phyloP scores from a whole-genome alignment of 2,329 filamentous ascomycete genomes.

The Coleophoma cylindrospora region DNA sequence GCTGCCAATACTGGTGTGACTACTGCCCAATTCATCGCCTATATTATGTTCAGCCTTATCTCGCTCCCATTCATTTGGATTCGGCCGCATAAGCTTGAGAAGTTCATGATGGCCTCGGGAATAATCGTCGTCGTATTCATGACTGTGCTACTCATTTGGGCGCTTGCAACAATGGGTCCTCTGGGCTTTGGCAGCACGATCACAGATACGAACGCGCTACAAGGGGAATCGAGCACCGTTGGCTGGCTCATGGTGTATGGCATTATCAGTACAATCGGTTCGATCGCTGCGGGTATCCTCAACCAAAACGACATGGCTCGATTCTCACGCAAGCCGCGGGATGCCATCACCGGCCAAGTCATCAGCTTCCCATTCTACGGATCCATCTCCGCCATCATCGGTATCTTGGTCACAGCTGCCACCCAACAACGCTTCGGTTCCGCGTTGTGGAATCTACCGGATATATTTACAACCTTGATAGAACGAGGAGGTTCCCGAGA shows the following conservation, averaged over 20 bases:
- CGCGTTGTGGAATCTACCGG: constrained; percentile 34
- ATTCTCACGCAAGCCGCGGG: constrained; percentile 32
- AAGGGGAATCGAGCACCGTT: constrained; percentile 24
- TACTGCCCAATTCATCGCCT: constrained; percentile 31
- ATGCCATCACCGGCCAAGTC: constrained; percentile 34
- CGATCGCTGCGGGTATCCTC: constrained; percentile 36
- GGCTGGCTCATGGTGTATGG: constrained; percentile 32
- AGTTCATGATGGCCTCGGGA: constrained; percentile 26
- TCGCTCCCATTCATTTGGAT: constrained; percentile 36
- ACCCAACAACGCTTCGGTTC: constrained; percentile 43
- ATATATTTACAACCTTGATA: constrained; percentile 28
- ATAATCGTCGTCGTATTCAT: constrained; percentile 32
- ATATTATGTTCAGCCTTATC: constrained; percentile 30
- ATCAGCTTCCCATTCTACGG: constrained; percentile 32
- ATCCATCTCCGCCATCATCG: constrained; percentile 30
- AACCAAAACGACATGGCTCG: constrained; percentile 39
- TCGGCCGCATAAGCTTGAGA: constrained; percentile 30
- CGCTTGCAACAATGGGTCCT: constrained; percentile 23
- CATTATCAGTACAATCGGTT: constrained; percentile 35
- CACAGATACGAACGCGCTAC: constrained; percentile 6
- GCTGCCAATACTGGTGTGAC: constrained; percentile 33
- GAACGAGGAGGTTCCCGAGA: constrained; percentile 26
- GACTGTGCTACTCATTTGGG: constrained; percentile 31
- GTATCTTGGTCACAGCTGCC: constrained; percentile 35
- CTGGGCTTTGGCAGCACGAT: constrained; percentile 6